Evolutionary conservation across 2,329 filamentous ascomycete genomes (phyloP).

Genomic region (Aspergillus pseudotamarii): DNA sequence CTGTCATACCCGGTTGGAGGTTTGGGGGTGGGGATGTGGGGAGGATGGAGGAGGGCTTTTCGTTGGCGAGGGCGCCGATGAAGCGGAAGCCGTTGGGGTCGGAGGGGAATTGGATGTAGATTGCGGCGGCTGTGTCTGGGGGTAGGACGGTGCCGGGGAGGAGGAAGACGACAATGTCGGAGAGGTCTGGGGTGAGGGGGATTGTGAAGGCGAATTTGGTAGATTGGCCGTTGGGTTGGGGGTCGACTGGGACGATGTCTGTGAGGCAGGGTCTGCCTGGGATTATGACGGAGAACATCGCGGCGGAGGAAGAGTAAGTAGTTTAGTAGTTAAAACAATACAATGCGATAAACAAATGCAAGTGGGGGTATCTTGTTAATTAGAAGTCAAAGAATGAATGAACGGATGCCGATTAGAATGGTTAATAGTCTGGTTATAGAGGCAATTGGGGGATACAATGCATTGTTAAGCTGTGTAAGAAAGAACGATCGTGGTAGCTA

Average conservation of each 20-base stretch:
- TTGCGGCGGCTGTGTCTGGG: constrained; percentile 76
- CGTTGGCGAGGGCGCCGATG: constrained; percentile 83
- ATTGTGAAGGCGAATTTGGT: constrained; percentile 71
- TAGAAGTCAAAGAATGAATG: neutral
- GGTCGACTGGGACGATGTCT: constrained; percentile 52
- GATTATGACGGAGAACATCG: constrained; percentile 65
- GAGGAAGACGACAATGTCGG: constrained; percentile 84
- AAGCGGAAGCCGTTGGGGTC: constrained; percentile 73
- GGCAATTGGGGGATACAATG: neutral
- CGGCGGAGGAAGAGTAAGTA: neutral
- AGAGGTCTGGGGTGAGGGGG: constrained; percentile 61
- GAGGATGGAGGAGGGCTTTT: constrained; percentile 92
- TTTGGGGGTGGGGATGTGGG: constrained; percentile 57
- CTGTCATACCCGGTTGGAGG: constrained; percentile 44
- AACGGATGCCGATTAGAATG: neutral
- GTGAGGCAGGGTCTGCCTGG: constrained; percentile 64
- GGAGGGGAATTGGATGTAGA: constrained; percentile 78
- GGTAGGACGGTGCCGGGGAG: constrained; percentile 78
- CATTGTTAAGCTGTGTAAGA: constrained; percentile 1
- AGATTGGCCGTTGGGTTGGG: constrained; percentile 57
- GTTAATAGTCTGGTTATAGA: neutral
- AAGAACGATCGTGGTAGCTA: neutral
- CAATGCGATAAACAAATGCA: neutral
- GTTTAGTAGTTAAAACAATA: neutral
- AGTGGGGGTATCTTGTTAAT: neutral